phyloP scores from a whole-genome alignment of 2,329 filamentous ascomycete species.

The Dichotomopilus funicola region DNA sequence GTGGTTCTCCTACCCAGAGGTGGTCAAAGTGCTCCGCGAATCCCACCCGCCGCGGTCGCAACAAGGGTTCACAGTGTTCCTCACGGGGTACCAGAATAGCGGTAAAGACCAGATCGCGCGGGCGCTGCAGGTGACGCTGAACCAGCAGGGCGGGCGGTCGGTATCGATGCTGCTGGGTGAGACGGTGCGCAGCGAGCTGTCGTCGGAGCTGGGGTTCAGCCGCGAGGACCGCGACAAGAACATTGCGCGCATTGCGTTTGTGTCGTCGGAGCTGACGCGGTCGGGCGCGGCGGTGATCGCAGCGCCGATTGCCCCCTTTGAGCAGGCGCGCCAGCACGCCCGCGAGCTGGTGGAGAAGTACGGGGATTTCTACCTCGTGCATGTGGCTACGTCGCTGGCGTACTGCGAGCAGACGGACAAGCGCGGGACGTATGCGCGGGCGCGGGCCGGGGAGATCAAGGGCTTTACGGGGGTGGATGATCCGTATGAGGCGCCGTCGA shows the following conservation, averaged over 20 bases:
- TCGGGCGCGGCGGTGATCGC: slow-evolving; percentile 92
- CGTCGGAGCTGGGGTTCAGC: slow-evolving; percentile 91
- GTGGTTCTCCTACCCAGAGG: slow-evolving; percentile 99
- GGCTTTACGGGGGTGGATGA: slow-evolving; percentile 98
- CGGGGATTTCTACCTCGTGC: slow-evolving; percentile 89
- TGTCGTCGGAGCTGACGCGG: slow-evolving; percentile 88
- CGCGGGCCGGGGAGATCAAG: slow-evolving; percentile 85
- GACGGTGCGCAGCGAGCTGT: slow-evolving; percentile 88
- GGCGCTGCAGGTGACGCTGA: slow-evolving; percentile 91
- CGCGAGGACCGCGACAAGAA: slow-evolving; percentile 89
- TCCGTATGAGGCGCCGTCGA: slow-evolving; percentile 80
- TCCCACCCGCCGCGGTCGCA: slow-evolving; percentile 85
- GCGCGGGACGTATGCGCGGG: slow-evolving; percentile 78
- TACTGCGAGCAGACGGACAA: slow-evolving; percentile 94
- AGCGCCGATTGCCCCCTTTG: slow-evolving; percentile 91
- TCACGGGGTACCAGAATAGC: slow-evolving; percentile 93
- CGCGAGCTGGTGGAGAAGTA: slow-evolving; percentile 80
- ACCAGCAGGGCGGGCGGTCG: slow-evolving; percentile 93
- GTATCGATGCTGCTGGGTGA: slow-evolving; percentile 93
- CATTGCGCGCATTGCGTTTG: slow-evolving; percentile 93
- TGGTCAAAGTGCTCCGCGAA: slow-evolving; percentile 91
- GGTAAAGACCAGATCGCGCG: slow-evolving; percentile 96
- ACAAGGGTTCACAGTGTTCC: slow-evolving; percentile 97
- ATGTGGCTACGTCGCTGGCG: slow-evolving; percentile 89
- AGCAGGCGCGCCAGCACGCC: slow-evolving; percentile 67